phyloP scores from a whole-genome alignment of 2,329 filamentous ascomycete genomes.

The Fusarium sp. region DNA sequence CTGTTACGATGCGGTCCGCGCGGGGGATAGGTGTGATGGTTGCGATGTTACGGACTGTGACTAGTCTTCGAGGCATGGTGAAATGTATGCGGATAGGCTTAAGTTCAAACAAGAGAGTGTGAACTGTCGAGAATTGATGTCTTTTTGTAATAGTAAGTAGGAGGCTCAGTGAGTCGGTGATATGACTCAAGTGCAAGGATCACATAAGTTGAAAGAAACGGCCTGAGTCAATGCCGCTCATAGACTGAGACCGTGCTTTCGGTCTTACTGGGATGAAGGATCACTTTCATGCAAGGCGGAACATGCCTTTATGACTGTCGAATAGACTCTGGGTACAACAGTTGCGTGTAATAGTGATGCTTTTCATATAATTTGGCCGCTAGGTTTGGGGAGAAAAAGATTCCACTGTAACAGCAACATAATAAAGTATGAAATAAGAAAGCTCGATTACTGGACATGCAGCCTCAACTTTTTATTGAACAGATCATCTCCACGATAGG shows the following conservation, averaged over 20 bases:
- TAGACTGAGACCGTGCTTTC: neutral
- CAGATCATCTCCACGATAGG: neutral
- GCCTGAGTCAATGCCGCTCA: neutral
- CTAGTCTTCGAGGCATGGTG: conserved; percentile 38
- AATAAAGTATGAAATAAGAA: neutral
- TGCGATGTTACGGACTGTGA: conserved; percentile 35
- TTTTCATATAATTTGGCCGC: neutral
- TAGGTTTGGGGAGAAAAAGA: neutral
- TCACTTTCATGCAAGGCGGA: neutral
- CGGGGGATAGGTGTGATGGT: conserved; percentile 32
- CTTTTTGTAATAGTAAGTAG: neutral
- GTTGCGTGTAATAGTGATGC: neutral
- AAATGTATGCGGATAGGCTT: neutral
- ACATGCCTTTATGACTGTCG: neutral
- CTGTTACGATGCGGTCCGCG: conserved; percentile 32
- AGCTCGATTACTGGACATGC: neutral
- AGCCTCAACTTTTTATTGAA: neutral
- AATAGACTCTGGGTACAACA: neutral
- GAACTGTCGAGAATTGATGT: neutral
- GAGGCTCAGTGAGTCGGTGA: neutral
- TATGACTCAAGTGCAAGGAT: conserved; percentile 22
- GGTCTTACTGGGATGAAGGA: neutral
- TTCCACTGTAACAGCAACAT: neutral
- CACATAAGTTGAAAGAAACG: neutral
- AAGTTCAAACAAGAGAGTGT: neutral